Percentiles rank a stretch among this genome's conserved stretches.
phyloP scores from a whole-genome alignment of 768 basidiomycete genomes.

The Astraeus odoratus region DNA sequence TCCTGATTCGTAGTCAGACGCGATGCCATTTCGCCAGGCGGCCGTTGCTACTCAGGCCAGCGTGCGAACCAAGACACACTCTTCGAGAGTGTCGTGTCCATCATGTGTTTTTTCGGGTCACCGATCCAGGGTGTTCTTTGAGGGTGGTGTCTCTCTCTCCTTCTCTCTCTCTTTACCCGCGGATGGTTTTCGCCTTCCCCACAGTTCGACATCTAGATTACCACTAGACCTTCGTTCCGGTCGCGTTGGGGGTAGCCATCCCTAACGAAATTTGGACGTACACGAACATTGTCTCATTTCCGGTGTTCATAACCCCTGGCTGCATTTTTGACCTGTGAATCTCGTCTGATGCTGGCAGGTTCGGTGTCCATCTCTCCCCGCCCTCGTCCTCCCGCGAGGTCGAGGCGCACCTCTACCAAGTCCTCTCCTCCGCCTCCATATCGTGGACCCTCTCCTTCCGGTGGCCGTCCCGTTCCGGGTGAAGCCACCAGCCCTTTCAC shows the following conservation, averaged over 20 bases:
- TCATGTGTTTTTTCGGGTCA: too few relatives aligned
- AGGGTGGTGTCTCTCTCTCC: too few relatives aligned
- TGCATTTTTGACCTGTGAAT: background rate
- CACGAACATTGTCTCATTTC: too few relatives aligned
- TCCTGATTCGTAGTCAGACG: conserved; percentile 56
- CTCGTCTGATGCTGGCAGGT: conserved; percentile 28
- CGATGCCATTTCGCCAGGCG: conserved; percentile 93
- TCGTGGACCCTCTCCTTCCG: conserved; percentile 32
- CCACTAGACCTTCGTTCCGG: too few relatives aligned
- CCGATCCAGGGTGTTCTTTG: too few relatives aligned
- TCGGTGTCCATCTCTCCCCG: conserved; percentile 38
- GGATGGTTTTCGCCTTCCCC: too few relatives aligned
- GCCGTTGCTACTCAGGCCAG: conserved; percentile 28
- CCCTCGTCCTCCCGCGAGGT: conserved; percentile 65
- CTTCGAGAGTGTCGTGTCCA: background rate
- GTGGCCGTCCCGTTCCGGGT: conserved; percentile 22
- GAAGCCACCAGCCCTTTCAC: conserved; percentile 31
- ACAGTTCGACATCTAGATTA: too few relatives aligned
- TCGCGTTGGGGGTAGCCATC: too few relatives aligned
- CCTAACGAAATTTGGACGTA: too few relatives aligned
- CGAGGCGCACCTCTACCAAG: conserved; percentile 40
- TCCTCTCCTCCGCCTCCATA: conserved; percentile 54
- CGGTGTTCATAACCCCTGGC: background rate
- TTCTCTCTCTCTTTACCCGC: too few relatives aligned
- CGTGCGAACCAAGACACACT: background rate